These are phyloP conservation scores for Cydonia oblonga DNA, from an alignment of 331 rosid species.

Conservation along the genomic window DNA sequence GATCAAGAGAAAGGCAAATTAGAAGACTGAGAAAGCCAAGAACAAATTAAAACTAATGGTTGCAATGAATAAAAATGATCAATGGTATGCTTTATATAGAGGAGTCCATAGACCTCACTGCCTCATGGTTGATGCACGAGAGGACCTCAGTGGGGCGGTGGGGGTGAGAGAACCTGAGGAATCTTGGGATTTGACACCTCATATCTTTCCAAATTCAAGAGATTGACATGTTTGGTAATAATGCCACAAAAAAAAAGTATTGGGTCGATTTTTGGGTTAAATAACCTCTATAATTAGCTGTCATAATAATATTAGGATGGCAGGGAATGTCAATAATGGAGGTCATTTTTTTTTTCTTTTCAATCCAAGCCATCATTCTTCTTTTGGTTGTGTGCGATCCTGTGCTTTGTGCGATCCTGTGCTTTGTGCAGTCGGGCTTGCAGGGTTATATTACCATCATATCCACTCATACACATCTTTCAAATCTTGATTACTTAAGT, in stretches of 20 bases:
- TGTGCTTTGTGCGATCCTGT: constrained; percentile 17
- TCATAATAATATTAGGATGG: constrained; percentile 3
- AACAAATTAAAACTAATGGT: not conserved
- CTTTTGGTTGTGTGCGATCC: constrained; percentile 26
- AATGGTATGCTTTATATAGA: not conserved
- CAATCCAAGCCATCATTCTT: constrained; percentile 22
- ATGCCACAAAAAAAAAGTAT: constrained; percentile 19
- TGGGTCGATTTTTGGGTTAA: constrained; percentile 8
- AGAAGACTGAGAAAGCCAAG: not conserved
- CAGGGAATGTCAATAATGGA: constrained; percentile 14
- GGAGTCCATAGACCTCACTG: not conserved
- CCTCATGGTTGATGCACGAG: not conserved
- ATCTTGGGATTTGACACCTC: constrained; percentile 60
- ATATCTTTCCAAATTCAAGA: constrained; percentile 19
- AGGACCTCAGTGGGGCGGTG: not conserved
- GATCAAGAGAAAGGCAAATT: not conserved
- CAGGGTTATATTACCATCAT: not conserved
- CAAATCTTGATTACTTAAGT: not conserved
- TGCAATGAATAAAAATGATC: not conserved
- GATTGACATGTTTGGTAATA: constrained; percentile 32
- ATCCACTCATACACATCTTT: not conserved
- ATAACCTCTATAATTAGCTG: not conserved
- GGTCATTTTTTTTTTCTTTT: constrained; percentile 14
- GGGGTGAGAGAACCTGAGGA: constrained; percentile 20
- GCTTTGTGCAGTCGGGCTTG: constrained; percentile 55